phyloP scores from a whole-genome alignment of 306 rosid genomes.

The Trifolium dubium region DNA sequence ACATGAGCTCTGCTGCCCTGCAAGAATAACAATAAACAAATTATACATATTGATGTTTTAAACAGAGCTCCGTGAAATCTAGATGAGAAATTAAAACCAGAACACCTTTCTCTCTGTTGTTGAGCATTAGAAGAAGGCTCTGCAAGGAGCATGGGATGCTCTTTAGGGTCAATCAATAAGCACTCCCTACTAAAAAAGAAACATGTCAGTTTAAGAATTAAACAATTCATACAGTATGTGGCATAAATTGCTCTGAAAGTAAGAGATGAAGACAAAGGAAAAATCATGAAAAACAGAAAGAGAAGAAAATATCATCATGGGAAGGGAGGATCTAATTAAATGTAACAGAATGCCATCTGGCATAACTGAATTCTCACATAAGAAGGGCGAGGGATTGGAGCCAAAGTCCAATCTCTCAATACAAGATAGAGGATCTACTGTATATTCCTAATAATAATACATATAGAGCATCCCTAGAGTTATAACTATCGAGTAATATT shows the following conservation, averaged over 20 bases:
- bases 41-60: constrained; percentile 26
- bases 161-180: constrained; percentile 86
- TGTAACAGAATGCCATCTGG: too few relatives aligned
- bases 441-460: background rate
- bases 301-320: background rate
- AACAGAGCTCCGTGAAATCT: constrained; percentile 27
- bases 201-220: constrained; percentile 16
- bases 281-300: constrained; percentile 7
- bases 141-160: constrained; percentile 98
- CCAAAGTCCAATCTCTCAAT: too few relatives aligned
- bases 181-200: constrained; percentile 69
- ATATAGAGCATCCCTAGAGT: background rate
- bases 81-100: constrained; percentile 15
- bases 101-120: constrained; percentile 92
- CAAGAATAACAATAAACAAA: constrained; percentile 46
- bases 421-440: too few relatives aligned
- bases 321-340: too few relatives aligned
- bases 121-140: constrained; percentile 90
- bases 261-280: constrained; percentile 4
- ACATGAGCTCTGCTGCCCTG: constrained; percentile 97
- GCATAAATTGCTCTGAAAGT: background rate
- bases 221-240: constrained; percentile 19
- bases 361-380: too few relatives aligned
- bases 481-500: background rate
- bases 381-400: too few relatives aligned